Evolutionary conservation across 805 yeast genomes (phyloP).

Genomic region (Starmerella floris): DNA sequence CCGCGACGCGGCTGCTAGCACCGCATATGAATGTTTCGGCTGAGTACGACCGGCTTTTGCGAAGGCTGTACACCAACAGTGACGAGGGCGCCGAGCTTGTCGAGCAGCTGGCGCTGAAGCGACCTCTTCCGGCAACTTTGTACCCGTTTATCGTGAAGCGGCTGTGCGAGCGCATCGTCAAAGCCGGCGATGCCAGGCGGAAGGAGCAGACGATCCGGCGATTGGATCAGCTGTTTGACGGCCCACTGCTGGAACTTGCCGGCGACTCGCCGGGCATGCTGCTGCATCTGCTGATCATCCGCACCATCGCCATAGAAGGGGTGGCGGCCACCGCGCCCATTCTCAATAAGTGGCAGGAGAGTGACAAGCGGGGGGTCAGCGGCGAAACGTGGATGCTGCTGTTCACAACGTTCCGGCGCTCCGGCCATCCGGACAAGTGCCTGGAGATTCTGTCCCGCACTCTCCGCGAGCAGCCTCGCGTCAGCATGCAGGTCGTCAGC

Average conservation of each 20-base stretch:
- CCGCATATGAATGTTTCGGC: neutral
- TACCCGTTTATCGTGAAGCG: slow-evolving; percentile 16
- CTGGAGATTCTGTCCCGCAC: slow-evolving; percentile 18
- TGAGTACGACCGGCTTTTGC: slow-evolving; percentile 6
- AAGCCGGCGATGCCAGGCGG: neutral
- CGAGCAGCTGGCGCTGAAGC: neutral
- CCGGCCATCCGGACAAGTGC: slow-evolving; percentile 23
- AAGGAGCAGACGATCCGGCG: neutral
- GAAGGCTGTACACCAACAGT: slow-evolving; percentile 11
- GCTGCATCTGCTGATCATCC: slow-evolving; percentile 18
- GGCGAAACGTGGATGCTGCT: slow-evolving; percentile 20
- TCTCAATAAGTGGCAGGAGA: slow-evolving; percentile 15
- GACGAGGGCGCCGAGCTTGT: slow-evolving; percentile 11
- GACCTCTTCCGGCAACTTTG: slow-evolving; percentile 1
- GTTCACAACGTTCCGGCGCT: slow-evolving; percentile 22
- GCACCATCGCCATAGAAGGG: slow-evolving; percentile 23
- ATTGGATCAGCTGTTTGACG: slow-evolving; percentile 14
- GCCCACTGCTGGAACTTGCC: slow-evolving; percentile 9
- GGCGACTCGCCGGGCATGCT: slow-evolving; percentile 10
- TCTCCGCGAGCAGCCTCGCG: slow-evolving; percentile 8
- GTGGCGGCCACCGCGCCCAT: slow-evolving; percentile 20
- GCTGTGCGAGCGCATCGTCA: slow-evolving; percentile 6
- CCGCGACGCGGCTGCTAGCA: neutral
- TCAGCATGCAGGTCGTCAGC: slow-evolving; percentile 17
- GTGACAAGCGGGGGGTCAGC: slow-evolving; percentile 17